These are phyloP conservation scores for Kwoniella sp. DNA, from an alignment of 768 basidiomycete genomes.

Conservation along the genomic window DNA sequence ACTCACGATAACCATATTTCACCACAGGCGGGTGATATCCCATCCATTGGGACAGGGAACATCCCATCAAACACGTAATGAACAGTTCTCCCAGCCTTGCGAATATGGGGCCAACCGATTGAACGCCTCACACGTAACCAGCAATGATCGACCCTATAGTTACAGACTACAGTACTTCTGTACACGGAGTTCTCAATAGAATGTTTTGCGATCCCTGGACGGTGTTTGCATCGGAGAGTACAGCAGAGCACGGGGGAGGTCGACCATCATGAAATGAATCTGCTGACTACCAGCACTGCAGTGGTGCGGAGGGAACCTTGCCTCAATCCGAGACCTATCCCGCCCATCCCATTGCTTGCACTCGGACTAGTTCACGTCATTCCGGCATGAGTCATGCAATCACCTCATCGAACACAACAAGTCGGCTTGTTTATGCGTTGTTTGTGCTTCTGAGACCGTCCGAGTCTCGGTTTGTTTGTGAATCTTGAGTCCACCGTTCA, in stretches of 20 bases:
- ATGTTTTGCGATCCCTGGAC: no score
- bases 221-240: neutral
- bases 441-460: neutral
- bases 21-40: neutral
- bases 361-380: neutral
- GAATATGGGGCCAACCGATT: neutral
- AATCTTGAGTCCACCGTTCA: neutral
- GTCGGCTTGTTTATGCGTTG: neutral
- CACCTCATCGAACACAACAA: slow-evolving; percentile 2
- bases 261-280: neutral
- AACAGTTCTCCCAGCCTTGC: neutral
- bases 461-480: neutral
- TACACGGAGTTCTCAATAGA: no score
- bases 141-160: neutral
- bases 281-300: no score
- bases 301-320: no score
- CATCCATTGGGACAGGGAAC: neutral
- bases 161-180: no score
- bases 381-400: neutral
- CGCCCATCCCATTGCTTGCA: neutral
- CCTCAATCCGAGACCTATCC: neutral
- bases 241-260: no score
- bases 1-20: no score
- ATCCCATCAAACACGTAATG: neutral
- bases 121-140: slow-evolving; percentile 1